Conservation (phyloP, 1,284 basidiomycete species). For the Xerocomus nothofagi region DNA sequence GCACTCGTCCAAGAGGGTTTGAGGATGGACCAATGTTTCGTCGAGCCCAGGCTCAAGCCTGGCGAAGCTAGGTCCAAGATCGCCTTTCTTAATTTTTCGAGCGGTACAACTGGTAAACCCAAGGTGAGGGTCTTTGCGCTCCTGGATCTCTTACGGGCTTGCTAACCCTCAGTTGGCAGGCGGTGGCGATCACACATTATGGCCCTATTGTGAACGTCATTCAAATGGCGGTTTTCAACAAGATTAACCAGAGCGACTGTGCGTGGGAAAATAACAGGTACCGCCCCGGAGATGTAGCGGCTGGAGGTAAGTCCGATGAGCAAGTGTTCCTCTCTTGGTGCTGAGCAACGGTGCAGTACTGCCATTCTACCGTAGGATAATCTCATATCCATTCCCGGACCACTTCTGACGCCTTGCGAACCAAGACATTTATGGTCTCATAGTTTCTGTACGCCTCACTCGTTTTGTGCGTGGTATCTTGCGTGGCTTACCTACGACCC, state of each 20-base stretch:
- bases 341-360: slow-evolving; percentile 28
- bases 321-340: neutral
- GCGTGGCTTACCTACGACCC: slow-evolving; percentile 11
- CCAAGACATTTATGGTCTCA: slow-evolving; percentile 71
- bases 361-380: slow-evolving; percentile 39
- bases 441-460: slow-evolving; percentile 49
- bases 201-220: slow-evolving; percentile 58
- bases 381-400: neutral
- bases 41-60: slow-evolving; percentile 46
- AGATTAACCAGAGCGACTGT: slow-evolving; percentile 41
- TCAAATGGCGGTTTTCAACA: slow-evolving; percentile 50
- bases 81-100: slow-evolving; percentile 75
- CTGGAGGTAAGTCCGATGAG: slow-evolving; percentile 43
- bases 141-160: neutral
- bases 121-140: slow-evolving; percentile 41
- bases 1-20: slow-evolving; percentile 42
- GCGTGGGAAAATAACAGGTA: slow-evolving; percentile 42
- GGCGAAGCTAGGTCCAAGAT: slow-evolving; percentile 72
- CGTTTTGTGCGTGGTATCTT: neutral
- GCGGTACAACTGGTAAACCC: slow-evolving; percentile 66
- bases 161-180: slow-evolving; percentile 35
- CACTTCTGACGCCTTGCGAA: slow-evolving; percentile 16
- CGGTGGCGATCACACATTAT: slow-evolving; percentile 65
- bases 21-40: slow-evolving; percentile 33
- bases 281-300: slow-evolving; percentile 54